Base-by-base conservation (phyloP, 2,329 filamentous ascomycete species). In the Xylariaceae sp. region DNA sequence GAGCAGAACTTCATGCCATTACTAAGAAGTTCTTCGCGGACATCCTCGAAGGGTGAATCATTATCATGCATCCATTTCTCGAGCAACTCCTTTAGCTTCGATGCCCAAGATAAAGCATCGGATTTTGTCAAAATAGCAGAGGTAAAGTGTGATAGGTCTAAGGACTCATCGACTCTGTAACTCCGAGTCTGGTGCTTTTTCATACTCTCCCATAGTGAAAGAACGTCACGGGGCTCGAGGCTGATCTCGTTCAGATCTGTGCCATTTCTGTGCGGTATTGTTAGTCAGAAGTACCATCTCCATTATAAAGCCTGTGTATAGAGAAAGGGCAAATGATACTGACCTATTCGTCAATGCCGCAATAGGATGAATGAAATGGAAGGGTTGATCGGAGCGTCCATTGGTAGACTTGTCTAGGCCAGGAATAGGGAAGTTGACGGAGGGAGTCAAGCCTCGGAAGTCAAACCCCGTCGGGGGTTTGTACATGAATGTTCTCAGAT, bases 401-500 rank as follows among this genome's bases (percentile, higher is more conserved):
- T 48, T 44, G 7, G n/a, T n/a, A n/a, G n/a, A n/a, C n/a, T 61
- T 62, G 31, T 76, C 74, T 1, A 78, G 50, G 1, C 73, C 74
- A 3, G 68, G 68, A 3, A 68, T 50, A 1, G 66, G 65, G 9
- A 75, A 58, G 9, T 64, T 62, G 18, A 65, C 57, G 4, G 64
- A 60, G 17, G 65, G 66, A 3, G 58, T 41, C 1, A 86, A 60
- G 0, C 76, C 78, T 9, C 69, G 54, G 51, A 85, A 85, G 0
- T 56, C 43, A 37, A 73, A 73, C 2, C 52, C 42, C 30, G 63
- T 55, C 0, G 72, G 72, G 2, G 80, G 72, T 0, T 68, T 60
- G 58, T 86, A 89, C 28, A 80, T 61, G 51, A 86, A 89, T 53
- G 89, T 89, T n/a, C 85, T 73, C 2, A 91, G 65, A 56, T 91